Evolutionary conservation across 2,329 filamentous ascomycete species (phyloP), one percentile per base, ranked within the genome.

Genomic region (Thielaviopsis musarum): DNA sequence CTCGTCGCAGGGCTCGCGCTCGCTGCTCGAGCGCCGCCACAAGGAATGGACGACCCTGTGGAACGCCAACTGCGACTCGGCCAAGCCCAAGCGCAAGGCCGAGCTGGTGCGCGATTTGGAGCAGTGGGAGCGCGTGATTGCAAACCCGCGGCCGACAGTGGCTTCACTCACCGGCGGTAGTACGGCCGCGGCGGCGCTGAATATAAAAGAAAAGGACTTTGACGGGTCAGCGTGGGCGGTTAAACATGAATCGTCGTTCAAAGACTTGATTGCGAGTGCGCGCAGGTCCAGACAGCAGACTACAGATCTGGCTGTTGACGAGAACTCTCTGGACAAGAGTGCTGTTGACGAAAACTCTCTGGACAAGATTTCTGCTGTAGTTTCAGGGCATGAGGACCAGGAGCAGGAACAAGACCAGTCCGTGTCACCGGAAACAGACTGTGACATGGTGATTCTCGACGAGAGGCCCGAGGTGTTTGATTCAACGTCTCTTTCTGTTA

Each of bases 1-100:
- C 60, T 84, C 88, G 0, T 79, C 77, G 10, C 76, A 73, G 62
- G 93, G 93, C 0, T 71, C 77, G 0, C 85, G 85, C 53, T 73
- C 77, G 53, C 75, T 91, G 1, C 75, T 97, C 58, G 85, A 91
- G 68, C 80, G 78, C 64, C 81, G 94, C 19, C 91, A 97, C 67
- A 88, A 81, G 24, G 93, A 98, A 70, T 98, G 91, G 91, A 78
- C 93, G 57, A 96, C 93, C 45, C 73, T 98, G 19, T 96, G 89
- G 86, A 98, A 98, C 69, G 88, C 94, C 12, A 98, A 98, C 68
- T 95, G 90, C 71, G 93, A 98, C 70, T 86, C 91, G 1, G 80
- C 79, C 41, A 74, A 75, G 1, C 89, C 89, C 0, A 87, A 85
- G 67, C 75, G 76, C 12, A 88, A 87, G 63, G 67, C 72, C 6